A percentile compares a stretch with the other conserved stretches of the same genome.
These are phyloP conservation scores for Shiraia sp. DNA, from an alignment of 2,329 filamentous ascomycete genomes.

Conservation along the genomic window DNA sequence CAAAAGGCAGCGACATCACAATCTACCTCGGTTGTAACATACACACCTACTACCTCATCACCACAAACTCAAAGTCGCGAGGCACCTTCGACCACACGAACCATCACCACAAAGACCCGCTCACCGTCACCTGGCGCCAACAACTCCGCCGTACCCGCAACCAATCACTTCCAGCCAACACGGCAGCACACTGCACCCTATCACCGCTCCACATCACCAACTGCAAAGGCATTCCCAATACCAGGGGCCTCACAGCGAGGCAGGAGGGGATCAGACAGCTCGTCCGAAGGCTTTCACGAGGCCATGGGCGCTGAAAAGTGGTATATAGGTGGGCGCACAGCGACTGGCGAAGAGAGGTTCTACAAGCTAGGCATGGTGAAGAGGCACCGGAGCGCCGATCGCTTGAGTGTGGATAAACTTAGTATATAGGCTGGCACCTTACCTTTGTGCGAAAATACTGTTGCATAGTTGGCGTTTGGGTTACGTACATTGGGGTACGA, in stretches of 20 bases:
- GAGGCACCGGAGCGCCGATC: constrained; percentile 72
- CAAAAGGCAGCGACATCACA: constrained; percentile 58
- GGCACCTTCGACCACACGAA: constrained; percentile 46
- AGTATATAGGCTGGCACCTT: constrained; percentile 61
- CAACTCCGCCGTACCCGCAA: constrained; percentile 45
- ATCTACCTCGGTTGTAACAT: constrained; percentile 43
- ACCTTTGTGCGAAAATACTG: constrained; percentile 9
- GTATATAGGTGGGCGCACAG: constrained; percentile 79
- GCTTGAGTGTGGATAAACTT: constrained; percentile 73
- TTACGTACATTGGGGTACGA: constrained; percentile 10
- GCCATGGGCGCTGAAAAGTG: constrained; percentile 74
- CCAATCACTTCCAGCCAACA: constrained; percentile 47
- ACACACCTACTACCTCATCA: constrained; percentile 39
- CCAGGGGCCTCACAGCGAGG: constrained; percentile 38
- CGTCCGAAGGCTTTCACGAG: constrained; percentile 75
- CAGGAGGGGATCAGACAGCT: constrained; percentile 74
- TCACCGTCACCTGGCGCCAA: constrained; percentile 40
- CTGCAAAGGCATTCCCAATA: constrained; percentile 42
- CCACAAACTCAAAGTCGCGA: constrained; percentile 45
- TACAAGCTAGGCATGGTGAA: constrained; percentile 79
- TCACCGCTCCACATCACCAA: constrained; percentile 44
- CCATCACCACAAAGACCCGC: constrained; percentile 40
- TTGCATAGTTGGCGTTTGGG: constrained; percentile 37
- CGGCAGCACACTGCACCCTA: constrained; percentile 45
- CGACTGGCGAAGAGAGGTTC: constrained; percentile 76